phyloP scores from a whole-genome alignment of 164 flowering plant species.

The Magnolia officinalis region DNA sequence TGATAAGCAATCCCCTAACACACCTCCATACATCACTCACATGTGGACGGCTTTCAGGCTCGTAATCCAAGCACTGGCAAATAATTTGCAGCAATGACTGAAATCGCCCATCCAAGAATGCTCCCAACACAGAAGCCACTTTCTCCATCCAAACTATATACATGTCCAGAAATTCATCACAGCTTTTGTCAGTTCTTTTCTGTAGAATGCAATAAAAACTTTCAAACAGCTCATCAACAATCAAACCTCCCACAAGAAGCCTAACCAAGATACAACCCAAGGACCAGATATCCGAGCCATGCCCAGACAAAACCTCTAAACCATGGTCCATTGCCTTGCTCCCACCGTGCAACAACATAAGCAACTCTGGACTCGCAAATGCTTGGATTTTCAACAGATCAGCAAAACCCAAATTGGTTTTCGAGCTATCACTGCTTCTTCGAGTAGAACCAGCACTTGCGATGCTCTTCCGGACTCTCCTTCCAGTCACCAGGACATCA shows the following conservation, averaged over 20 bases:
- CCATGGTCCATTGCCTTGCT: slow-evolving; percentile 23
- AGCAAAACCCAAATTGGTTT: slow-evolving; percentile 15
- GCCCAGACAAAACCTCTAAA: slow-evolving; percentile 26
- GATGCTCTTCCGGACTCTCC: slow-evolving; percentile 29
- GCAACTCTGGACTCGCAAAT: slow-evolving; percentile 68
- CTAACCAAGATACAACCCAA: slow-evolving; percentile 52
- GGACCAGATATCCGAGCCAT: slow-evolving; percentile 78
- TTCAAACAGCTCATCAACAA: slow-evolving; percentile 30
- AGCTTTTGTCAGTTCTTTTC: slow-evolving; percentile 21
- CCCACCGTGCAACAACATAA: slow-evolving; percentile 26
- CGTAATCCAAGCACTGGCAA: slow-evolving; percentile 47
- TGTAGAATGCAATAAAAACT: slow-evolving; percentile 13
- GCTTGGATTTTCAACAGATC: slow-evolving; percentile 23
- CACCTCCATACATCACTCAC: slow-evolving; percentile 60
- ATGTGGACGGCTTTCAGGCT: slow-evolving; percentile 50
- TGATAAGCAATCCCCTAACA: slow-evolving; percentile 42
- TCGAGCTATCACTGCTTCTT: slow-evolving; percentile 10
- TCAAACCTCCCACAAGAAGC: slow-evolving; percentile 42
- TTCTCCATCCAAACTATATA: slow-evolving; percentile 44
- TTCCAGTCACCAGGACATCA: slow-evolving; percentile 43
- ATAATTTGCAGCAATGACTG: slow-evolving; percentile 33
- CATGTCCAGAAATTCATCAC: slow-evolving; percentile 17
- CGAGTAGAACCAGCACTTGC: slow-evolving; percentile 11
- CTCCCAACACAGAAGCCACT: slow-evolving; percentile 28
- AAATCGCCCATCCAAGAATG: slow-evolving; percentile 33